Conservation (phyloP, 192 early-diverging fungal species). For the Backusella morwellensis region DNA sequence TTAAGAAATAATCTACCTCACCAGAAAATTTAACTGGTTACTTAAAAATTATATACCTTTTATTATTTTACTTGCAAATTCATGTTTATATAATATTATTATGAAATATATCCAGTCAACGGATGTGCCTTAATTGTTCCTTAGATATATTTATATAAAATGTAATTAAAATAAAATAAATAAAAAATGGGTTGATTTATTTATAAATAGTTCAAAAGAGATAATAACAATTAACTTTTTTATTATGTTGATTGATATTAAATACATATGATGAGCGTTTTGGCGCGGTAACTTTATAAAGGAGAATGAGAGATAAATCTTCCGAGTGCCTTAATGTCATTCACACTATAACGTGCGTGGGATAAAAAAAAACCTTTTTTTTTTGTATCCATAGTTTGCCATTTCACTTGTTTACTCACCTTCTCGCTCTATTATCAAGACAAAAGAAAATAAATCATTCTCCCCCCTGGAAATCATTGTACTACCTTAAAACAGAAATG, state of each 20-base stretch:
- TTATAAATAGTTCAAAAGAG: background rate
- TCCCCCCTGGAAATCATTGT: background rate
- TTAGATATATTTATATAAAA: background rate
- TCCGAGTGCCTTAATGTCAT: background rate
- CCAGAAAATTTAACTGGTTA: background rate
- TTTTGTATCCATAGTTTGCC: background rate
- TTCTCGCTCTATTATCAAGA: background rate
- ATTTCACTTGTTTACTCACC: background rate
- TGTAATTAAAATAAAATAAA: background rate
- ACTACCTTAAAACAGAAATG: background rate
- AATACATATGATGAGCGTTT: background rate
- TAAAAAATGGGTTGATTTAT: background rate
- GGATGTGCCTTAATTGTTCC: background rate
- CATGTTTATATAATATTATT: background rate
- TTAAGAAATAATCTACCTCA: constrained; percentile 1
- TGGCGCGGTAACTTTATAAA: background rate
- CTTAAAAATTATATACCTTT: background rate
- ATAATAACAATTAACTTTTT: background rate
- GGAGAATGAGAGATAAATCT: background rate
- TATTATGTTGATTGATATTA: background rate
- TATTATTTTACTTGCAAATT: background rate
- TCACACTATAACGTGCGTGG: background rate
- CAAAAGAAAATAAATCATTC: background rate
- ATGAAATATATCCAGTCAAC: background rate
- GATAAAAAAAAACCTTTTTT: background rate